A percentile compares a stretch with the other conserved stretches of the same genome.
These are phyloP conservation scores for Heliamphora exappendiculata DNA, from an alignment of 148 eudicot species.

Conservation along the genomic window DNA sequence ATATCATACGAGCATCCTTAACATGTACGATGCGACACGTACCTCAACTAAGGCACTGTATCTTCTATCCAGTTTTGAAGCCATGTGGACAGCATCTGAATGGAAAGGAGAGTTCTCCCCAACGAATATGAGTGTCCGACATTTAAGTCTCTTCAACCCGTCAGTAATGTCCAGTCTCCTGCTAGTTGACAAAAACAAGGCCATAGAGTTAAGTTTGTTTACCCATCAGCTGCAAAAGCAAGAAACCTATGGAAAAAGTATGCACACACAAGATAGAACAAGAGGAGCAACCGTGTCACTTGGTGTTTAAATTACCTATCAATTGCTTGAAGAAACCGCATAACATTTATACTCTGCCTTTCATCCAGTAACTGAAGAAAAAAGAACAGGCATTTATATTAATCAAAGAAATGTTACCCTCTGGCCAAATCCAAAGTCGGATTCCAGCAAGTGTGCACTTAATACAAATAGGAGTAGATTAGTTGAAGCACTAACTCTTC, in stretches of 20 bases:
- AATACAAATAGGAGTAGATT: neutral
- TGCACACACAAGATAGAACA: neutral
- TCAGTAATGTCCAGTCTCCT: conserved; percentile 88
- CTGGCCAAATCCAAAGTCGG: neutral
- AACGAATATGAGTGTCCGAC: conserved; percentile 88
- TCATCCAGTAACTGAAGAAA: conserved; percentile 73
- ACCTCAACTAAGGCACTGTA: conserved; percentile 97
- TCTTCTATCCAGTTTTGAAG: conserved; percentile 76
- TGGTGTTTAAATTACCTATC: conserved; percentile 61
- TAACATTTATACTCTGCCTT: conserved; percentile 72
- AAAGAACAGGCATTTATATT: neutral
- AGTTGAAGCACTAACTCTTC: conserved; percentile 59
- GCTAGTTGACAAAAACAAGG: conserved; percentile 23
- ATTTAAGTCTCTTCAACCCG: conserved; percentile 68
- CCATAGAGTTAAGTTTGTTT: neutral
- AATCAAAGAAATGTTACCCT: neutral
- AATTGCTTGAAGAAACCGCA: conserved; percentile 86
- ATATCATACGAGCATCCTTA: neutral
- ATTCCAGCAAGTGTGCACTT: neutral
- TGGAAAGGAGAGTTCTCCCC: conserved; percentile 93
- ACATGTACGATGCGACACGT: conserved; percentile 13
- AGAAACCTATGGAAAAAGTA: neutral
- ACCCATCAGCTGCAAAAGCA: neutral
- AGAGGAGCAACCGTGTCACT: neutral
- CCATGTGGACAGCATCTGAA: conserved; percentile 83